These are phyloP conservation scores for Emmonsia crescens DNA, from an alignment of 2,329 filamentous ascomycete species.

Conservation along the genomic window DNA sequence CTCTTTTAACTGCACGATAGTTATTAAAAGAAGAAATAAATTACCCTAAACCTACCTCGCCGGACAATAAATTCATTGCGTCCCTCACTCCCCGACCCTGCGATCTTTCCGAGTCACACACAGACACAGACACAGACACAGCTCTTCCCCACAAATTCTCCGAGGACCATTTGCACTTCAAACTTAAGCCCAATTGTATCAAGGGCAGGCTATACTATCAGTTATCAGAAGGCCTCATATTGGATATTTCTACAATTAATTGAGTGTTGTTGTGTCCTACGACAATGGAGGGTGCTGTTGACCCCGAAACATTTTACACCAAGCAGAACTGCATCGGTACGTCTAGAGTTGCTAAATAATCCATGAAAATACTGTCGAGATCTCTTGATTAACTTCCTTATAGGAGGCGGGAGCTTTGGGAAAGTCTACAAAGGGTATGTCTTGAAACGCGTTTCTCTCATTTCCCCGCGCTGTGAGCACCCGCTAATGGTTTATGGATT, in stretches of 20 bases:
- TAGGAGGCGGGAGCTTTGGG: slow-evolving; percentile 93
- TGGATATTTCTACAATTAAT: not conserved
- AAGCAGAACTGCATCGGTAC: slow-evolving; percentile 82
- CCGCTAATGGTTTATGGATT: slow-evolving; percentile 3
- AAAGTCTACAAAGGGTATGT: slow-evolving; percentile 94
- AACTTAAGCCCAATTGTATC: not conserved
- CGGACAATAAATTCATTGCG: not conserved
- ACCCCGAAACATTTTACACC: slow-evolving; percentile 85
- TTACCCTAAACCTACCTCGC: not conserved
- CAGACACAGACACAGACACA: not conserved
- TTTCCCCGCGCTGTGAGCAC: not conserved
- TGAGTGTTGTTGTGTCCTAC: not conserved
- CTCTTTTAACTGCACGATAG: not conserved
- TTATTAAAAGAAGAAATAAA: not conserved
- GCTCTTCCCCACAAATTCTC: not conserved
- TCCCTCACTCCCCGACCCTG: not conserved
- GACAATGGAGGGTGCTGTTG: slow-evolving; percentile 46
- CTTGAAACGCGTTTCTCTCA: not conserved
- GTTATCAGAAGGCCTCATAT: not conserved
- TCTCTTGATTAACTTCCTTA: not conserved
- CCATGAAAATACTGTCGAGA: slow-evolving; percentile 3
- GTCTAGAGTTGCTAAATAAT: slow-evolving; percentile 16
- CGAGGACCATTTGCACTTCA: not conserved
- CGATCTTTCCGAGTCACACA: not conserved
- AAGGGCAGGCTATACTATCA: not conserved